phyloP scores from a whole-genome alignment of 371 early-diverging fungal genomes.

The Mortierella polycephala region DNA sequence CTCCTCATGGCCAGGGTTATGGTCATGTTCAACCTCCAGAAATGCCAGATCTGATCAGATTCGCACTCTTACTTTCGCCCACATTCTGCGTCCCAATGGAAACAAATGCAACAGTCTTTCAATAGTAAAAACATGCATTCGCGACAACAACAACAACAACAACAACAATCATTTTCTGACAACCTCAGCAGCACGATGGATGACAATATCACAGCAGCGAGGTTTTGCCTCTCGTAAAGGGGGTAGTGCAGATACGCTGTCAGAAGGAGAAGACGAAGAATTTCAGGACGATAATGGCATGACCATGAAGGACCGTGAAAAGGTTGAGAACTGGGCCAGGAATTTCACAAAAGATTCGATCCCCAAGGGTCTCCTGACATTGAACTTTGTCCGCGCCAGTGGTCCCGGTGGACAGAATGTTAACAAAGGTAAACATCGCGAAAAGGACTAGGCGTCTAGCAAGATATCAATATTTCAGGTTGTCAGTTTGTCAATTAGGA shows the following conservation, averaged over 20 bases:
- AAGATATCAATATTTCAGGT: neutral
- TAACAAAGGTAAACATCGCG: slow-evolving; percentile 75
- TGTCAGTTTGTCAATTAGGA: neutral
- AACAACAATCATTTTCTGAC: neutral
- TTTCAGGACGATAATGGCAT: slow-evolving; percentile 48
- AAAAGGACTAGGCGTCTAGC: neutral
- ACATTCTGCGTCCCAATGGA: too few relatives aligned
- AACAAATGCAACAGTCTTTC: too few relatives aligned
- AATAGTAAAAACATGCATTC: too few relatives aligned
- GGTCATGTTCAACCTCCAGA: too few relatives aligned
- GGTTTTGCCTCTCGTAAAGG: slow-evolving; percentile 27
- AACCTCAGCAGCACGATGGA: too few relatives aligned
- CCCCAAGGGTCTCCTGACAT: slow-evolving; percentile 51
- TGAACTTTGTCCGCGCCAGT: slow-evolving; percentile 69
- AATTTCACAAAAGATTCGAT: slow-evolving; percentile 49
- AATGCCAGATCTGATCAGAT: too few relatives aligned
- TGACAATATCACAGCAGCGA: slow-evolving; percentile 4
- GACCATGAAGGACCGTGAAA: slow-evolving; percentile 49
- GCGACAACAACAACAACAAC: neutral
- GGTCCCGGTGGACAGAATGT: slow-evolving; percentile 95
- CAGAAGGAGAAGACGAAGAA: slow-evolving; percentile 28
- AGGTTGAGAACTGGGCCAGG: slow-evolving; percentile 46
- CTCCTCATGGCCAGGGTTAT: too few relatives aligned
- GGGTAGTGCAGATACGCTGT: neutral
- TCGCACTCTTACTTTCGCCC: too few relatives aligned